These are phyloP conservation scores for Saccharomyces kudriavzevii DNA, from an alignment of 805 yeast genomes.

Conservation along the genomic window DNA sequence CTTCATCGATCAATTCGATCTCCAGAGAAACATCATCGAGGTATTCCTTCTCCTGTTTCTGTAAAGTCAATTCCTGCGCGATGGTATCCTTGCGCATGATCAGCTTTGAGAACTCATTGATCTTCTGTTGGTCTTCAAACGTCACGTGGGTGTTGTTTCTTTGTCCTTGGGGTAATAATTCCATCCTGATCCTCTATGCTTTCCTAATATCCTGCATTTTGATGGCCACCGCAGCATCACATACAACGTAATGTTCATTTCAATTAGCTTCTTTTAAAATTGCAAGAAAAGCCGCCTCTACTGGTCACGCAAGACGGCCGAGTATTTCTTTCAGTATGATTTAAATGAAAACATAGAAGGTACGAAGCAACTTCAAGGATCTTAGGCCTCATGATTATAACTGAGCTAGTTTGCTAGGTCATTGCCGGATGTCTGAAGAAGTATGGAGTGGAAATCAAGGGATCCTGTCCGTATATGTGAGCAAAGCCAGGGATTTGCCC, in stretches of 20 bases:
- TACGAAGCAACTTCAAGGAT: neutral
- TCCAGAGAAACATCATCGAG: slow-evolving; percentile 81
- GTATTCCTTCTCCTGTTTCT: slow-evolving; percentile 71
- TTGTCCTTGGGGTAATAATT: slow-evolving; percentile 36
- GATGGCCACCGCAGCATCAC: neutral
- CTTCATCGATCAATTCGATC: slow-evolving; percentile 76
- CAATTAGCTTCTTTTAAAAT: neutral
- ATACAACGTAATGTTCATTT: neutral
- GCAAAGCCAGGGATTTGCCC: slow-evolving; percentile 78
- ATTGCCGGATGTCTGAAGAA: slow-evolving; percentile 25
- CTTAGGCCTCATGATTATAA: neutral
- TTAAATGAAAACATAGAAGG: neutral
- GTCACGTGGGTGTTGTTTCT: slow-evolving; percentile 34
- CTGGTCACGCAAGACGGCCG: neutral
- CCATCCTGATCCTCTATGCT: slow-evolving; percentile 8
- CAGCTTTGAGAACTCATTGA: slow-evolving; percentile 80
- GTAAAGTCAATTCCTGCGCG: slow-evolving; percentile 39
- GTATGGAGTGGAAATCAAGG: slow-evolving; percentile 34
- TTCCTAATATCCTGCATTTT: slow-evolving; percentile 2
- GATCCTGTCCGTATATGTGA: slow-evolving; percentile 63
- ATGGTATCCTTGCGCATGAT: slow-evolving; percentile 61
- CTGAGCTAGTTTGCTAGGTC: neutral
- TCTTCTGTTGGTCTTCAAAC: slow-evolving; percentile 73
- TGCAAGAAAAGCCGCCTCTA: neutral
- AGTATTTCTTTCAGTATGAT: neutral